Evolutionary conservation across 352 stramenopile genomes (phyloP).

Genomic region (Elongisporangium prolatum): DNA sequence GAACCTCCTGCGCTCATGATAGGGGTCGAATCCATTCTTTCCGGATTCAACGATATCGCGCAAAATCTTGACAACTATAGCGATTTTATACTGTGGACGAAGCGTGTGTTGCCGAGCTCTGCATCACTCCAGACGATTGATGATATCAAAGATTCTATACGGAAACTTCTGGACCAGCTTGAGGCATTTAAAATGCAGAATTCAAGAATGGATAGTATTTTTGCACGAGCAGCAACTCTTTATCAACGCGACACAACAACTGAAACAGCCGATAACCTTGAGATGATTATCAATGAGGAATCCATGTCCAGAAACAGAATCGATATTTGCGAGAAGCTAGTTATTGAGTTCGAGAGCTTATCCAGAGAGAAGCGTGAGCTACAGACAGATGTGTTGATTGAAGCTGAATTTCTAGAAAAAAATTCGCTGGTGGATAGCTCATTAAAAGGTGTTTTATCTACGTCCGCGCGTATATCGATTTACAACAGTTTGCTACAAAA

Average conservation of each 20-base stretch:
- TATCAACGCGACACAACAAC: not conserved
- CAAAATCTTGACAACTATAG: slow-evolving; percentile 21
- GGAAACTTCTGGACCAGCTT: slow-evolving; percentile 20
- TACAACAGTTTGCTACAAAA: slow-evolving; percentile 21
- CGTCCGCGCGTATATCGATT: slow-evolving; percentile 13
- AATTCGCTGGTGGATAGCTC: not conserved
- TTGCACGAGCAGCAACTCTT: not conserved
- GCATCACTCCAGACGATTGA: slow-evolving; percentile 17
- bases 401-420: not conserved
- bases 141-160: slow-evolving; percentile 23
- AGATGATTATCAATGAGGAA: not conserved
- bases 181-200: slow-evolving; percentile 19
- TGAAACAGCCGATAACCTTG: slow-evolving; percentile 7
- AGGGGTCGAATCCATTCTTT: slow-evolving; percentile 10
- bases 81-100: slow-evolving; percentile 19
- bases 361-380: not conserved
- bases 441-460: not conserved
- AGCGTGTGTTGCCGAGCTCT: slow-evolving; percentile 23
- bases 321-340: not conserved
- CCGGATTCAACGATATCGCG: slow-evolving; percentile 20
- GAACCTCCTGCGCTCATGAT: not conserved
- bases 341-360: not conserved
- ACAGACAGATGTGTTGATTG: not conserved
- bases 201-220: slow-evolving; percentile 5
- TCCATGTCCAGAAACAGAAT: not conserved